Percentiles rank a stretch among this genome's conserved stretches.
phyloP scores from a whole-genome alignment of 202 grass and related monocot genomes.

The Musa balbisiana region DNA sequence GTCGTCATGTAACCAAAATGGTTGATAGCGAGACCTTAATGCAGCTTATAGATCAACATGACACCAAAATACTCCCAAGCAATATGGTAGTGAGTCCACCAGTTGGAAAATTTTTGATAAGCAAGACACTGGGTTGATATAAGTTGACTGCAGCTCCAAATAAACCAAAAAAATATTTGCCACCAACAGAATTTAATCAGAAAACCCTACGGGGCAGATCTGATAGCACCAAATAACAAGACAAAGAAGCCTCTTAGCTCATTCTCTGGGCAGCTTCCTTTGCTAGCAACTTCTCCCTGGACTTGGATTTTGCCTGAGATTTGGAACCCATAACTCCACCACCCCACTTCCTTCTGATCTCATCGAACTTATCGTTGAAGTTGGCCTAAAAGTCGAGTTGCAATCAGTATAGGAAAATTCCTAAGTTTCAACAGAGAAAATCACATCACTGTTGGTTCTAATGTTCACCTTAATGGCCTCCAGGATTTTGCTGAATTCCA shows the following conservation, averaged over 20 bases:
- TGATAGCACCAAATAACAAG: no score
- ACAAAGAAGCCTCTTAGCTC: background rate
- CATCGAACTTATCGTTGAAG: background rate
- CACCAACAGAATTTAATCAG: no score
- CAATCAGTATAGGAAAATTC: background rate
- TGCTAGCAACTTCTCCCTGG: background rate
- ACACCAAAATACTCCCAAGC: no score
- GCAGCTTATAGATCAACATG: no score
- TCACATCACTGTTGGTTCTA: background rate
- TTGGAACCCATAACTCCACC: background rate
- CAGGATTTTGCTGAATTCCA: background rate
- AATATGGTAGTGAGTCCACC: no score
- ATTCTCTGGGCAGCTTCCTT: slow-evolving; percentile 1
- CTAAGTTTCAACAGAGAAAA: background rate
- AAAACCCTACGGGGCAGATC: no score
- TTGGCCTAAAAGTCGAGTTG: background rate
- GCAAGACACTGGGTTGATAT: no score
- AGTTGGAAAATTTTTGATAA: no score
- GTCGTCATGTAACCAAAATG: no score
- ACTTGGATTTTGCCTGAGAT: background rate
- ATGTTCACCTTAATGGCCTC: background rate
- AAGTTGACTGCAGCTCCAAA: no score
- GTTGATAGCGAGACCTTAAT: no score
- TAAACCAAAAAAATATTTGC: no score
- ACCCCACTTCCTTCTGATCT: background rate